A percentile compares a stretch with the other conserved stretches of the same genome.
These are phyloP conservation scores for Tremella mesenterica DNA, from an alignment of 768 basidiomycete genomes.

Conservation along the genomic window DNA sequence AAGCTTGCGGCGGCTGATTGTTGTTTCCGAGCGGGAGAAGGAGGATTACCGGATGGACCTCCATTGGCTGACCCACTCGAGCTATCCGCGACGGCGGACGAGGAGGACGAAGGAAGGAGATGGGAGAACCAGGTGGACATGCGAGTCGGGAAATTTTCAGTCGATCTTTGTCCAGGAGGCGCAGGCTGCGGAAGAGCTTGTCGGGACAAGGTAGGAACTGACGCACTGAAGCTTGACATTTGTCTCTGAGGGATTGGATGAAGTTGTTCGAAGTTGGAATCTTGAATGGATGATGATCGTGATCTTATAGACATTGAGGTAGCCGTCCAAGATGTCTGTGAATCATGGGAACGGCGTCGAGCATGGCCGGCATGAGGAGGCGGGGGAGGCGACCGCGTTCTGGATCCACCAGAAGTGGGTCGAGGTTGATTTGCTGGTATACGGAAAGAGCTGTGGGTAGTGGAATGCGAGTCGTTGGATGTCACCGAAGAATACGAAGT, in stretches of 20 bases:
- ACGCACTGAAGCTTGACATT: constrained; percentile 25
- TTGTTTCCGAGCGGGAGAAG: constrained; percentile 33
- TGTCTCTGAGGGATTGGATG: constrained; percentile 21
- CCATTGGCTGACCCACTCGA: not conserved
- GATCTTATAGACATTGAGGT: constrained; percentile 11
- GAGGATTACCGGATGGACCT: constrained; percentile 3
- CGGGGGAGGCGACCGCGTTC: constrained; percentile 3
- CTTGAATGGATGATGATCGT: constrained; percentile 20
- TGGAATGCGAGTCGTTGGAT: constrained; percentile 13
- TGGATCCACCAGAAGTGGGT: not conserved
- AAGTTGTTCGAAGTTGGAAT: constrained; percentile 11
- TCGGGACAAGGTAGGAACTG: constrained; percentile 29
- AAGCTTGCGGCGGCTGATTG: constrained; percentile 34
- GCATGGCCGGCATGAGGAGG: constrained; percentile 7
- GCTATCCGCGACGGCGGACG: constrained; percentile 6
- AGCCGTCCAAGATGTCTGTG: constrained; percentile 18
- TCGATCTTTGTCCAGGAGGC: constrained; percentile 2
- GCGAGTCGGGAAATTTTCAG: constrained; percentile 24
- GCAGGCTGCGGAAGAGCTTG: constrained; percentile 23
- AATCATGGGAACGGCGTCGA: constrained; percentile 28
- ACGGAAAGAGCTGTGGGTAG: not conserved
- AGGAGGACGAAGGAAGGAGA: constrained; percentile 24
- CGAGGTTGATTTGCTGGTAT: not conserved
- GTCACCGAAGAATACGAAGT: constrained; percentile 29
- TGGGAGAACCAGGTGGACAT: constrained; percentile 42